Percentiles rank a stretch among this genome's conserved stretches.
These are phyloP conservation scores for Saitozyma podzolica DNA, from an alignment of 768 basidiomycete species.

Conservation along the genomic window DNA sequence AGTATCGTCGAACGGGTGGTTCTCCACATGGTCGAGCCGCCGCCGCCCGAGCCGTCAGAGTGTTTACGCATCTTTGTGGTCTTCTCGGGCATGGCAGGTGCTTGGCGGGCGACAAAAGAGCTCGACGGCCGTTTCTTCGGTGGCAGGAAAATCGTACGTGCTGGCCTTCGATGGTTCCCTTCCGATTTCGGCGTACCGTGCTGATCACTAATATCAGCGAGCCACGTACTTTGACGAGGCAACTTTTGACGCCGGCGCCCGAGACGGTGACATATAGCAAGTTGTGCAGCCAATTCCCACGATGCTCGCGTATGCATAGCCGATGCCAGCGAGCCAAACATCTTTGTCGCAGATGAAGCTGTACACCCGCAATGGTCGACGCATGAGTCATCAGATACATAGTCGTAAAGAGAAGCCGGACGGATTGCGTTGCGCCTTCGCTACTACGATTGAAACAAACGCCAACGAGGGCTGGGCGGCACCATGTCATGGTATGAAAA, in stretches of 20 bases:
- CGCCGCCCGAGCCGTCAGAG: constrained; percentile 68
- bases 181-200: no score
- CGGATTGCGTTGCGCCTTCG: no score
- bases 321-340: no score
- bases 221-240: constrained; percentile 49
- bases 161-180: background rate
- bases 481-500: no score
- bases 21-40: constrained; percentile 72
- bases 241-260: constrained; percentile 45
- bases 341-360: no score
- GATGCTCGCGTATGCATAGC: no score
- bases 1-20: constrained; percentile 89
- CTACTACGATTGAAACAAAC: no score
- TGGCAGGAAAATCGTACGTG: constrained; percentile 65
- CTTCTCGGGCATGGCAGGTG: constrained; percentile 86
- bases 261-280: constrained; percentile 28
- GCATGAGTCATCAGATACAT: no score
- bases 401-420: no score
- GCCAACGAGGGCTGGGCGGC: no score
- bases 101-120: constrained; percentile 93
- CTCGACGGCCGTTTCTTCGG: constrained; percentile 91
- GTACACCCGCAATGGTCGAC: no score
- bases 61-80: constrained; percentile 86
- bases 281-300: background rate
- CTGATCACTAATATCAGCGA: constrained; percentile 12